Evolutionary conservation across 345 rosid species (phyloP).

Genomic region (Citrus australasica): DNA sequence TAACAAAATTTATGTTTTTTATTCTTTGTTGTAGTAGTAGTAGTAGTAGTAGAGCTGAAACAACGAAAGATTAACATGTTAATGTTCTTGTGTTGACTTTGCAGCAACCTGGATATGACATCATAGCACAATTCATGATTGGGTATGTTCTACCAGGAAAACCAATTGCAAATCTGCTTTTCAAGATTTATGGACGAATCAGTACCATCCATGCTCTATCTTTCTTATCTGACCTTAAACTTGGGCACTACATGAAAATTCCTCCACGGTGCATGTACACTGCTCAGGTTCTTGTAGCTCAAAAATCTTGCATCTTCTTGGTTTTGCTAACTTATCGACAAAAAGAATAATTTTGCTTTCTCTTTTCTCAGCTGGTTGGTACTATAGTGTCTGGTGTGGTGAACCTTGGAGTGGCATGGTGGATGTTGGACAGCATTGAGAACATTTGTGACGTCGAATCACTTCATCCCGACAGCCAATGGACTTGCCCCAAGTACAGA

Average conservation of each 20-base stretch:
- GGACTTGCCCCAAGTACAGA: slow-evolving; percentile 98
- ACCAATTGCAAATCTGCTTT: slow-evolving; percentile 90
- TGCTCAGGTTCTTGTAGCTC: slow-evolving; percentile 60
- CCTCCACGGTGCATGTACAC: slow-evolving; percentile 97
- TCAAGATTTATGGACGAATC: slow-evolving; percentile 95
- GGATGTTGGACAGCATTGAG: slow-evolving; percentile 92
- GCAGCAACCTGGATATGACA: slow-evolving; percentile 99
- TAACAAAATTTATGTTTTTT: not conserved
- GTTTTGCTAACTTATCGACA: not conserved
- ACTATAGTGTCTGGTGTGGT: slow-evolving; percentile 74
- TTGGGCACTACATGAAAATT: slow-evolving; percentile 98
- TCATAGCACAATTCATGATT: slow-evolving; percentile 94
- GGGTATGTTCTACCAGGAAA: slow-evolving; percentile 89
- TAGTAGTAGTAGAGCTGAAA: not conserved
- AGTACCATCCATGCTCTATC: slow-evolving; percentile 96
- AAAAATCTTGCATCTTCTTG: not conserved
- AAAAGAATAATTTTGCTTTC: not conserved
- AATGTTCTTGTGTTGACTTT: slow-evolving; percentile 1
- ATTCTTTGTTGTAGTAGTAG: not conserved
- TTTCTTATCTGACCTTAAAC: slow-evolving; percentile 96
- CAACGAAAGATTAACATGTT: not conserved
- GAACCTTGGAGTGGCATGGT: slow-evolving; percentile 97
- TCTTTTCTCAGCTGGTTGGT: slow-evolving; percentile 57
- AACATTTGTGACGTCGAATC: slow-evolving; percentile 78
- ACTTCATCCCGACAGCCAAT: slow-evolving; percentile 79